These are phyloP conservation scores for Flaveria brownii DNA, from an alignment of 129 eudicot genomes.

Conservation along the genomic window DNA sequence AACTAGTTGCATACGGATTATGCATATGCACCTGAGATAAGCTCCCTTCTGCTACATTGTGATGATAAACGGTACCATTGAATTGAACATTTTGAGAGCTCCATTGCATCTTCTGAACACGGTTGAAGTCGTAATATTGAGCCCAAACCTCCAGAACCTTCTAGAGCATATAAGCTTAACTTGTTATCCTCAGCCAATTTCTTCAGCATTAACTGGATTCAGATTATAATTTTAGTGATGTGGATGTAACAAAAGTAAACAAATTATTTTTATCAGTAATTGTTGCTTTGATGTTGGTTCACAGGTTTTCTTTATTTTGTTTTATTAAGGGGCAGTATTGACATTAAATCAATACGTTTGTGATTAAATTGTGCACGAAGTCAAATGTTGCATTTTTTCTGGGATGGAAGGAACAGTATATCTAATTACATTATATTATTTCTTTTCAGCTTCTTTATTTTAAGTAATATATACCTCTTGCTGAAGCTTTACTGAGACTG, in stretches of 20 bases:
- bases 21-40: conserved; percentile 67
- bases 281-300: conserved; percentile 14
- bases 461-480: conserved; percentile 61
- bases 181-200: conserved; percentile 70
- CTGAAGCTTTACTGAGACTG: conserved; percentile 77
- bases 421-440: background rate
- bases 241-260: conserved; percentile 9
- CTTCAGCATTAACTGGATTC: conserved; percentile 65
- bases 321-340: conserved; percentile 4
- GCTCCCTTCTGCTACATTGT: conserved; percentile 84
- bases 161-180: conserved; percentile 57
- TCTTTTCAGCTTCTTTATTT: background rate
- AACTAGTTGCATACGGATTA: conserved; percentile 1
- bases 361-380: conserved; percentile 7
- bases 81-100: conserved; percentile 77
- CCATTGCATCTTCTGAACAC: conserved; percentile 69
- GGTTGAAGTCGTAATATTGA: conserved; percentile 71
- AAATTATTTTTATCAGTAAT: background rate
- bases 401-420: background rate
- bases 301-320: background rate
- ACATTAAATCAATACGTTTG: background rate
- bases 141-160: conserved; percentile 68
- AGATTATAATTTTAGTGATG: background rate
- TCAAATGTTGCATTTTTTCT: background rate
- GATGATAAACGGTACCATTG: conserved; percentile 95